Base-by-base conservation (phyloP, 129 eudicot species). In the Chrysanthemum lavandulifolium region DNA sequence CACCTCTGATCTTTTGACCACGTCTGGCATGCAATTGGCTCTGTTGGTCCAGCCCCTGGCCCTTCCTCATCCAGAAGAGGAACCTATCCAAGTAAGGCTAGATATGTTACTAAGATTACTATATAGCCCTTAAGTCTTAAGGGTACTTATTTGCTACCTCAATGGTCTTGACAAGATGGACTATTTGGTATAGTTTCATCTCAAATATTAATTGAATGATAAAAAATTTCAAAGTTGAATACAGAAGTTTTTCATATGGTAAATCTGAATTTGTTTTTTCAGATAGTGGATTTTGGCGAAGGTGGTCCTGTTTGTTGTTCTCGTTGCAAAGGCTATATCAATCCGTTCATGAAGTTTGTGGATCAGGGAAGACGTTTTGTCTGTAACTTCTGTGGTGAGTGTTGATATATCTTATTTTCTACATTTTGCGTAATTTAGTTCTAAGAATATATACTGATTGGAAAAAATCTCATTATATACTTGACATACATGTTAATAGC, bases 1-100 rank as follows among this genome's bases (percentile, higher is more conserved):
- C 77, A 90, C 97, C 29, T 73, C 76, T 56, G 97, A 95, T 82
- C 93, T 88, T 76, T 82, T 95, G 81, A 82, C 84, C 23, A 94
- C 99, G 65, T 94, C 99, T 45, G 96, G 96, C 74, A 90, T 94
- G 99, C 99, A 90, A 83, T 75, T 94, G 88, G 96, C 99, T 45
- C 65, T 94, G 72, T 71, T 94, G 81, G 99, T 94, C 73, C 99
- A 94, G 85, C 99, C 99, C 36, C 76, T 94, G 74, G 97, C 99
- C 19, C 91, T 94, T 40, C 97, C 96, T 55, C 97, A 94, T 80
- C 99, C 97, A 23, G 90, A 97, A 21, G 99, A 94, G 79, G 99
- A 94, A 45, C 96, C 96, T 60, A 88, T 94, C 75, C 98, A 94
- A 80, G 98, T 92, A 87, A 81, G 73, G 59, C 73, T 67, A 49